Evolutionary conservation across 495 filamentous ascomycete genomes (phyloP).

Genomic region (Aspergillus biplanus): DNA sequence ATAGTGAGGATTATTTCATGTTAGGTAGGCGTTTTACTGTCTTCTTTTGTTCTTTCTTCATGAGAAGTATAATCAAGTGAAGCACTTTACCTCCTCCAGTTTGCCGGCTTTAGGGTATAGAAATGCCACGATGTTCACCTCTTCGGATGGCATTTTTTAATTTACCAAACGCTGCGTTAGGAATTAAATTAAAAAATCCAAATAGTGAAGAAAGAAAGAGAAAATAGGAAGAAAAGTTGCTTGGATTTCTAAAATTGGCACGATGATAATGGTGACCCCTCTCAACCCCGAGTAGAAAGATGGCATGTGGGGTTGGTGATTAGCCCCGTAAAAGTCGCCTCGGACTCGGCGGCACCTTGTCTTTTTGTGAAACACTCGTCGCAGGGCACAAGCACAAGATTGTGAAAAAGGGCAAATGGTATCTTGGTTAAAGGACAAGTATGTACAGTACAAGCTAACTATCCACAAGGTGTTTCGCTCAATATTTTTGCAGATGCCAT

Average conservation of each 20-base stretch:
- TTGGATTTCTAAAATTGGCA: too few species aligned
- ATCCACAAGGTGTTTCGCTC: background rate
- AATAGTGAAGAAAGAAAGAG: too few species aligned
- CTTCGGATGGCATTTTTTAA: conserved; percentile 15
- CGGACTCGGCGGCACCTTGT: too few species aligned
- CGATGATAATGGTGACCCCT: too few species aligned
- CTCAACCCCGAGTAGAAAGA: too few species aligned
- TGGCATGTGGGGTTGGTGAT: too few species aligned
- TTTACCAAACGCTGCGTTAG: too few species aligned
- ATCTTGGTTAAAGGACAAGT: conserved; percentile 12
- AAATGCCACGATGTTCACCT: conserved; percentile 35
- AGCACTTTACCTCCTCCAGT: conserved; percentile 32
- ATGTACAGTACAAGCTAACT: conserved; percentile 3
- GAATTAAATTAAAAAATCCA: too few species aligned
- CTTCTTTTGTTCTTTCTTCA: too few species aligned
- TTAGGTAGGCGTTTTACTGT: too few species aligned
- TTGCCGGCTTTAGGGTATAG: conserved; percentile 39
- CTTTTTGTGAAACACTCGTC: background rate
- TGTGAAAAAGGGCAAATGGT: conserved; percentile 14
- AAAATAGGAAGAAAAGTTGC: too few species aligned
- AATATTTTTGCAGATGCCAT: background rate
- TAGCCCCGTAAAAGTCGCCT: too few species aligned
- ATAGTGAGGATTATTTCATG: background rate
- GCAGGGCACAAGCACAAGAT: background rate
- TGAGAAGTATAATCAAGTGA: background rate